Evolutionary conservation across 2,329 filamentous ascomycete genomes (phyloP).

Genomic region (Botrytis paeoniae): DNA sequence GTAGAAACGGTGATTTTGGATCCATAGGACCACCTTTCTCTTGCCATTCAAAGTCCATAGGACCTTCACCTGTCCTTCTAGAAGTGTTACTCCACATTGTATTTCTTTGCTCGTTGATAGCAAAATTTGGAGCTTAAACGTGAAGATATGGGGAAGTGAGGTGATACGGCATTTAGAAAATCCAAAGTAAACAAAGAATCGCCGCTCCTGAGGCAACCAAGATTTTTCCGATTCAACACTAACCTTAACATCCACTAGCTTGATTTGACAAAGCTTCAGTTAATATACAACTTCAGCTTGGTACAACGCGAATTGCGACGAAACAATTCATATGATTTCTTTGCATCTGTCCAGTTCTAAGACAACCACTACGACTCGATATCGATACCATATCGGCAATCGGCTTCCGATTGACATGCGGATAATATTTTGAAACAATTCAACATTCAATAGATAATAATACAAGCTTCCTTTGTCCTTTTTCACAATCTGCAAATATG

Average conservation of each 20-base stretch:
- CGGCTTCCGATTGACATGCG: not conserved
- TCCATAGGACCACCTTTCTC: slow-evolving; percentile 52
- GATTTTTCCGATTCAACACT: slow-evolving; percentile 21
- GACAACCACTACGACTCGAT: not conserved
- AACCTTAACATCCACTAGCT: slow-evolving; percentile 10
- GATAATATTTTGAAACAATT: not conserved
- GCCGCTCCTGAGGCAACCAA: slow-evolving; percentile 20
- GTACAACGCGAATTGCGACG: slow-evolving; percentile 4
- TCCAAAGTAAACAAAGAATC: slow-evolving; percentile 21
- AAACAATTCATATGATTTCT: slow-evolving; percentile 6
- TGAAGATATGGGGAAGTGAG: slow-evolving; percentile 2
- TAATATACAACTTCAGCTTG: slow-evolving; percentile 2
- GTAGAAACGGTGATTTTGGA: slow-evolving; percentile 59
- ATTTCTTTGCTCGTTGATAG: not conserved
- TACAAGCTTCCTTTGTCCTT: slow-evolving; percentile 3
- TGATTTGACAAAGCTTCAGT: slow-evolving; percentile 11
- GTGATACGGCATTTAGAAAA: not conserved
- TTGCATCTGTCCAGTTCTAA: slow-evolving; percentile 9
- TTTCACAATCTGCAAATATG: slow-evolving; percentile 26
- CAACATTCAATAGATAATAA: not conserved
- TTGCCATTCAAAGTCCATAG: slow-evolving; percentile 67
- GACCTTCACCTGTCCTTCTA: slow-evolving; percentile 56
- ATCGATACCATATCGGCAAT: not conserved
- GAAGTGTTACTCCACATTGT: slow-evolving; percentile 45
- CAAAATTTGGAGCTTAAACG: not conserved